Evolutionary conservation across 2,329 filamentous ascomycete species (phyloP).

Genomic region (Herpotrichia juniperi): DNA sequence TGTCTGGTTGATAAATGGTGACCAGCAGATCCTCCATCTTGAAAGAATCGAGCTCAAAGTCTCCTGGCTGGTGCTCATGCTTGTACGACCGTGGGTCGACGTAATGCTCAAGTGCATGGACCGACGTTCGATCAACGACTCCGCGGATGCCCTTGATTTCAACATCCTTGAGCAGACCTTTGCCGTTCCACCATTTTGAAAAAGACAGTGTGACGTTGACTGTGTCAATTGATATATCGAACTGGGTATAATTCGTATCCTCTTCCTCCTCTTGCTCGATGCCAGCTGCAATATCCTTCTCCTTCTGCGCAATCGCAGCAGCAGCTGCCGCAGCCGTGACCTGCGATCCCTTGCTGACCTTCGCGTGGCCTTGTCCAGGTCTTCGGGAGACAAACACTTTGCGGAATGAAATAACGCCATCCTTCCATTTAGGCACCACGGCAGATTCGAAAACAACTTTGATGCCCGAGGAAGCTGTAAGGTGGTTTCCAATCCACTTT

Average conservation of each 20-base stretch:
- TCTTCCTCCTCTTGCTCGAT: slow-evolving; percentile 76
- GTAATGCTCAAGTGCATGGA: slow-evolving; percentile 71
- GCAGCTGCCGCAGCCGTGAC: slow-evolving; percentile 83
- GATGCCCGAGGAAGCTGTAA: slow-evolving; percentile 90
- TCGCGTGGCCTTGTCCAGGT: slow-evolving; percentile 79
- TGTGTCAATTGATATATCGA: slow-evolving; percentile 91
- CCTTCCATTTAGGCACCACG: slow-evolving; percentile 94
- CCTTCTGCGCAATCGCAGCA: slow-evolving; percentile 67
- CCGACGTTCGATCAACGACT: slow-evolving; percentile 86
- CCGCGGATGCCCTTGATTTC: slow-evolving; percentile 93
- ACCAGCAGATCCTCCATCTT: slow-evolving; percentile 93
- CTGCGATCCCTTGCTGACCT: slow-evolving; percentile 92
- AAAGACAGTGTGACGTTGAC: slow-evolving; percentile 97
- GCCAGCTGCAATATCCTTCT: slow-evolving; percentile 51
- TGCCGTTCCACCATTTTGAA: slow-evolving; percentile 99
- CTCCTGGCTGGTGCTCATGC: slow-evolving; percentile 85
- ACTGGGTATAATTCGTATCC: slow-evolving; percentile 97
- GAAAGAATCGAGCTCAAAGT: slow-evolving; percentile 97
- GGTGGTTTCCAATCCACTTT: slow-evolving; percentile 90
- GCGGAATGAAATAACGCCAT: slow-evolving; percentile 93
- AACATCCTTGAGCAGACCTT: slow-evolving; percentile 87
- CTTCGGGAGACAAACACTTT: slow-evolving; percentile 95
- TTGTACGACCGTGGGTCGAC: slow-evolving; percentile 86
- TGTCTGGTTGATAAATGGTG: slow-evolving; percentile 86
- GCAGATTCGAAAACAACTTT: slow-evolving; percentile 97